These are phyloP conservation scores for Kluyveromyces lactis DNA, from an alignment of 805 yeast genomes.

Conservation along the genomic window DNA sequence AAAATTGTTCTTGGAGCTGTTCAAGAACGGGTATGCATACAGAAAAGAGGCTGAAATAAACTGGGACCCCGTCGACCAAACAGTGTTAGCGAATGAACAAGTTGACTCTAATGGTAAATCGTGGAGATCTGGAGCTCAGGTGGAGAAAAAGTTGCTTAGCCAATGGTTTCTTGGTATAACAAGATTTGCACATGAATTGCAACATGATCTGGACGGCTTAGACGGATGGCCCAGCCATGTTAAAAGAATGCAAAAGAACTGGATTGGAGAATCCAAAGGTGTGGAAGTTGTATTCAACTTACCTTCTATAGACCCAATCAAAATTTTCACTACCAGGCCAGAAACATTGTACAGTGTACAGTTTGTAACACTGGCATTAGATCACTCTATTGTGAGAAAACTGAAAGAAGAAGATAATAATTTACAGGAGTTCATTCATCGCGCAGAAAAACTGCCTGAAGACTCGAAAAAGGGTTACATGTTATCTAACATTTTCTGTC, in stretches of 20 bases:
- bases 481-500: conserved; percentile 36
- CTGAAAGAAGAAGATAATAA: conserved; percentile 32
- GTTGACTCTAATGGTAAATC: conserved; percentile 86
- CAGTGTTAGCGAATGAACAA: conserved; percentile 94
- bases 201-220: conserved; percentile 53
- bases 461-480: conserved; percentile 55
- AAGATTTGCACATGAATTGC: conserved; percentile 60
- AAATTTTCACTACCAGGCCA: conserved; percentile 78
- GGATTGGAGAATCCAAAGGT: conserved; percentile 90
- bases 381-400: conserved; percentile 51
- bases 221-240: conserved; percentile 84
- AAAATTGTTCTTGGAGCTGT: conserved; percentile 64
- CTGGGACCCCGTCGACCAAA: conserved; percentile 96
- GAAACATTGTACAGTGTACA: conserved; percentile 83
- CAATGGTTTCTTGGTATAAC: conserved; percentile 97
- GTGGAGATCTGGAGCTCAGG: conserved; percentile 96
- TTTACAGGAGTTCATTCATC: conserved; percentile 40
- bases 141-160: conserved; percentile 68
- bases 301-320: conserved; percentile 26
- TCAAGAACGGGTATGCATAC: conserved; percentile 75
- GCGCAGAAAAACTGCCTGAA: conserved; percentile 31
- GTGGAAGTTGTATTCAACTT: conserved; percentile 52
- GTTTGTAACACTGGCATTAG: conserved; percentile 67
- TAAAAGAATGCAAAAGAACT: conserved; percentile 80
- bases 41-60: conserved; percentile 81